Base-by-base conservation (phyloP, 495 filamentous ascomycete genomes). In the Rhypophila decipiens region DNA sequence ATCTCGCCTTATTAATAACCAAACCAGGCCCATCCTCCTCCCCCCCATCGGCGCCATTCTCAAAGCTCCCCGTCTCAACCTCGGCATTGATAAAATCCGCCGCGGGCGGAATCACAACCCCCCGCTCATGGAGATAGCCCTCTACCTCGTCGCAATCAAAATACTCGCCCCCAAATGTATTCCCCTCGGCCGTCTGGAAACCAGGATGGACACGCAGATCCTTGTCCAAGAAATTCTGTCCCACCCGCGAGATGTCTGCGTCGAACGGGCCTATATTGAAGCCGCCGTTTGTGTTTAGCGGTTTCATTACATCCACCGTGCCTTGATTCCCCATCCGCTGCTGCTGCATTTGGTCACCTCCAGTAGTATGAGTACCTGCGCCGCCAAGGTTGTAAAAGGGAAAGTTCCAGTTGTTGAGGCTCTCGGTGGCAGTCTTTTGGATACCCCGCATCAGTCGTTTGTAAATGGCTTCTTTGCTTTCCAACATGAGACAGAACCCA, bases 131-230 rank as follows among this genome's bases (percentile, higher is more conserved):
- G 15, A 91, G 72, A 60, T 82, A 88, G 9, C 78, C 69, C 61
- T 89, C 83, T 4, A 88, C 79, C 55, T 90, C 87, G 39, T 79
- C 70, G 4, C 82, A 71, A 52, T 89, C 84, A 52, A 85, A 84
- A 74, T 83, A 90, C 41, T 87, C 84, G 19, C 85, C 83, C 33
- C 79, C 71, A 57, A 82, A 73, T n/a, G n/a, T n/a, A n/a, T n/a
- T n/a, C n/a, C n/a, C n/a, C n/a, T n/a, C n/a, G 0, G 75, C 78
- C 7, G 69, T 59, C 17, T 71, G 47, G 17, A 54, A 65, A 27
- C 70, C 57, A 1, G 2, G 3, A 13, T 31, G 27, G 7, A 7
- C 7, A 27, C 72, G 58, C 66, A 71, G 63, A 50, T 73, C 63
- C 11, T 61, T 59, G 27, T 69, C 64, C 34, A 73, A 44, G 18